Base-by-base conservation (phyloP, 805 yeast genomes). In the Saccharomyces mikatae region DNA sequence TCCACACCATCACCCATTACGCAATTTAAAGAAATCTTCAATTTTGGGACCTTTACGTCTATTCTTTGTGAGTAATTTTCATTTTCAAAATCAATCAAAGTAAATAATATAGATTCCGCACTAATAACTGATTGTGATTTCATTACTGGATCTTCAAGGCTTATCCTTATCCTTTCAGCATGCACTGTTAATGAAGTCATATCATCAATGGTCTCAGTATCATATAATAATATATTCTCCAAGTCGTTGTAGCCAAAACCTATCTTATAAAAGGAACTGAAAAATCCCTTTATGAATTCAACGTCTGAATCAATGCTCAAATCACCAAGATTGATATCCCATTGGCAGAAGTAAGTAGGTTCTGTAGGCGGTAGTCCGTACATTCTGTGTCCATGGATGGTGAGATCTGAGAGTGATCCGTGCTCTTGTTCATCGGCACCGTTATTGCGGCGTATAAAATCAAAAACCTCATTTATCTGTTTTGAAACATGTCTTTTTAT, bases 351-450 rank as follows among this genome's bases (percentile, higher is more conserved):
- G 65, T 88, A 94, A 0, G 97, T 89, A 0, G 92, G 89, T 65
- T 89, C 96, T 6, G 76, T 74, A 0, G 97, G 97, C 0, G 96
- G 96, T 2, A 89, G 66, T 0, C 99, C 99, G 73, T 89, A 89
- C 84, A 91, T 83, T 63, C 98, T 76, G 68, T 92, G 96, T 0
- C 96, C 95, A 68, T 88, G 95, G 26, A 89, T 75, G 2, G 77
- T 64, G 11, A 87, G 60, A 47, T 82, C 81, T 0, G 83, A 76
- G 4, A 56, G 55, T n/a, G 50, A 48, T 21, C 74, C 65, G 48
- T 64, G 61, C 22, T 54, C 47, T 24, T 48, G 28, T 24, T 56
- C 48, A 46, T 54, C 50, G n/a, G 50, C 21, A 6, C 57, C 54
- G 46, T 64, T 63, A 26, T 61, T 55, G 9, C 64, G 68, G 10